These are phyloP conservation scores for Amauroascus verrucosus DNA, from an alignment of 2,329 filamentous ascomycete species.

Conservation along the genomic window DNA sequence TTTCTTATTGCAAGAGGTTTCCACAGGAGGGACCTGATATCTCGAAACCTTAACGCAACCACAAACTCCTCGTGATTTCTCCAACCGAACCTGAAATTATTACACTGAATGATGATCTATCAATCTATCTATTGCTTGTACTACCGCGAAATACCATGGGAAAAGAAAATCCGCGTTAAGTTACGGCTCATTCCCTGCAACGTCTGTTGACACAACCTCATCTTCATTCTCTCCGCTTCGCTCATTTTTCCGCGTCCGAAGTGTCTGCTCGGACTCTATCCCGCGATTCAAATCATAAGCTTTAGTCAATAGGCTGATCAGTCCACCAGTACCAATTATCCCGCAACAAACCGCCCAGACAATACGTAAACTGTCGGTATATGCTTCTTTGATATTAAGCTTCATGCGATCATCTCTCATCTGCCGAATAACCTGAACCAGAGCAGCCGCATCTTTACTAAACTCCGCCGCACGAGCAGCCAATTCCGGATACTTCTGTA, in stretches of 20 bases:
- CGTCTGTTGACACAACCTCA: not conserved
- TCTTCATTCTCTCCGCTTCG: not conserved
- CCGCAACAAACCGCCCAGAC: slow-evolving; percentile 50
- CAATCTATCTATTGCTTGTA: too few relatives aligned
- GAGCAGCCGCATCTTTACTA: slow-evolving; percentile 47
- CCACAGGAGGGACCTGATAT: too few relatives aligned
- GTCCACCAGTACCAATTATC: slow-evolving; percentile 41
- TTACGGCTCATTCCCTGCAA: too few relatives aligned
- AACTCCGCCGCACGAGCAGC: slow-evolving; percentile 41
- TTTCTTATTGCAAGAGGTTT: too few relatives aligned
- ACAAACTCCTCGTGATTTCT: too few relatives aligned
- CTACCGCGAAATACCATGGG: too few relatives aligned
- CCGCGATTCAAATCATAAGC: slow-evolving; percentile 40
- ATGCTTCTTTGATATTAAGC: slow-evolving; percentile 41
- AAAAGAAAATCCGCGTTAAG: too few relatives aligned
- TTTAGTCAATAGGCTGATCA: slow-evolving; percentile 46
- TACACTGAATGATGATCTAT: too few relatives aligned
- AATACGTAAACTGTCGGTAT: slow-evolving; percentile 45
- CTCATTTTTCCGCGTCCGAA: slow-evolving; percentile 28
- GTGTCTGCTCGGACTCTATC: slow-evolving; percentile 41
- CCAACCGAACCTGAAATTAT: too few relatives aligned
- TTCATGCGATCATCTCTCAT: slow-evolving; percentile 39
- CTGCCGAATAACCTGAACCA: slow-evolving; percentile 48
- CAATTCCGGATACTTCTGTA: slow-evolving; percentile 41
- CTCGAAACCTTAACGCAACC: too few relatives aligned